Base-by-base conservation (phyloP, 306 rosid genomes). In the Corylus americana region DNA sequence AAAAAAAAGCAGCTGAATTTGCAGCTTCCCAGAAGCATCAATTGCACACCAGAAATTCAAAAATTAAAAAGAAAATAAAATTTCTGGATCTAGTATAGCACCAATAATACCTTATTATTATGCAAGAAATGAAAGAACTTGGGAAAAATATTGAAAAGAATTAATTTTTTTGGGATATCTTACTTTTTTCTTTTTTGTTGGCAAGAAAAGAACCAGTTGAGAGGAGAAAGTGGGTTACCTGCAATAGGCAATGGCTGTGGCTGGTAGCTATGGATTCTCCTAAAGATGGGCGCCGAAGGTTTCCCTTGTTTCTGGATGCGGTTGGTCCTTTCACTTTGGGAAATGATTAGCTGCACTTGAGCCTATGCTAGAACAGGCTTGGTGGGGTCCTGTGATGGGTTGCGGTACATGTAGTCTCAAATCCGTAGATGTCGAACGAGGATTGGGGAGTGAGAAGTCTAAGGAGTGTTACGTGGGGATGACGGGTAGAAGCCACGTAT, bases 21-120 rank as follows among this genome's bases (percentile, higher is more conserved):
- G 61, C 11, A 70, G 55, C 1, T 16, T 68, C 73, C 80, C 82
- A 79, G 8, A 73, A 77, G 62, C 79, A 61, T 4, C 18, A 76
- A 6, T 48, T 8, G 27, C 48, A 63, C 42, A 31, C 55, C 42
- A 10, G 8, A 2, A 39, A 64, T 6, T 39, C 35, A 22, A 73
- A 39, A 72, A 73, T 1, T 11, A 55, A 73, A 67, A 2, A 67
- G 14, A 75, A 18, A 63, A 50, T 1, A 81, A 42, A 78, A 73
- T 12, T 22, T 58, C 8, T 31, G 74, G 91, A 85, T 85, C 91
- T 71, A 66, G 57, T 50, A 75, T 4, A 50, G 79, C 16, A 31
- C 77, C 54, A 64, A 53, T 77, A 63, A 74, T 62, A 67, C 69
- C 80, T 81, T 81, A 49, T 81, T 84, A 55, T 3, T 29, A 68